Base-by-base conservation (phyloP, 2,329 filamentous ascomycete species). In the Pyrenochaeta sp. region DNA sequence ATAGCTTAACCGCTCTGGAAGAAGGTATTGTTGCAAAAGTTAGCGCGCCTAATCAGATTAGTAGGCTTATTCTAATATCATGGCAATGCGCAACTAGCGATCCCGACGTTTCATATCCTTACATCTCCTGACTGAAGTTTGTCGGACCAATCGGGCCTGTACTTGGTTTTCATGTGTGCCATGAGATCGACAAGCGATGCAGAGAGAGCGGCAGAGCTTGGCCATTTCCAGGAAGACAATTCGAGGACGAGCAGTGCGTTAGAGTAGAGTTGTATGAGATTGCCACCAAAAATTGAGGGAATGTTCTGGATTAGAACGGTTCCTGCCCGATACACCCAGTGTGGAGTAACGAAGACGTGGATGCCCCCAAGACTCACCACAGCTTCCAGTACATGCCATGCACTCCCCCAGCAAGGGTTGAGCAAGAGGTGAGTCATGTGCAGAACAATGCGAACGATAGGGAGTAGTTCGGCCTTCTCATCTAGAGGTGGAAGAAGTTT, bases 281-380 rank as follows among this genome's bases (percentile, higher is more conserved):
- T 69, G 9, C 52, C 67, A 2, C 64, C 67, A 12, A 67, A 66
- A 30, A 74, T 66, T 5, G 57, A 41, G 4, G 66, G 63, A 45
- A 74, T 70, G 46, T 69, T 70, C 29, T 75, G 65, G 21, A 75
- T 67, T 20, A 75, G 49, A 3, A 73, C 63, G 0, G 67, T 69
- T 2, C 65, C 70, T 7, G 72, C 71, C 41, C 66, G 63, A 49
- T 72, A 74, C 1, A 75, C 71, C 72, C 72, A 75, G 47, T 75
- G 69, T 12, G 72, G 72, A 1, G 72, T 75, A 6, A 71, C 48
- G 33, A 67, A 75, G 4, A 64, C 64, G 54, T 75, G 69, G 7
- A 73, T 64, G 40, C 63, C 62, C 9, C 69, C 71, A 2, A 59
- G 53, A 33, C 64, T 63, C 4, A 75, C 70, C 10, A 73, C 72